Conservation (phyloP, 2,329 filamentous ascomycete species). For the Didymella lethalis region DNA sequence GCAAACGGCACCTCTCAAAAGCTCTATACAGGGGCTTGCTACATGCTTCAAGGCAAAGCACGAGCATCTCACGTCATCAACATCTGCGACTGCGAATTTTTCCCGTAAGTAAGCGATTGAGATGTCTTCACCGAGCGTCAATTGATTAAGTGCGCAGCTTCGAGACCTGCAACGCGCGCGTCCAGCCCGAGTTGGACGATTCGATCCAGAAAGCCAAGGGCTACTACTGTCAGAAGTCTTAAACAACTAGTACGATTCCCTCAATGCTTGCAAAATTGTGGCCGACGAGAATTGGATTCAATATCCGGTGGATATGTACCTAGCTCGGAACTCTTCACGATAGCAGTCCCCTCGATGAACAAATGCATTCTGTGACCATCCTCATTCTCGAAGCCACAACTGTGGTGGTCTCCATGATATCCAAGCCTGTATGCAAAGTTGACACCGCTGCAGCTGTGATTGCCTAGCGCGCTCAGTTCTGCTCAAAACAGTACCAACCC, state of each 20-base stretch:
- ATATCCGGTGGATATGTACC: background rate
- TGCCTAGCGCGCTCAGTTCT: background rate
- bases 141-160: background rate
- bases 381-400: background rate
- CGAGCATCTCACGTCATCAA: background rate
- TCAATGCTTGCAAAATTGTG: background rate
- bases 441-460: background rate
- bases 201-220: background rate
- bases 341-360: background rate
- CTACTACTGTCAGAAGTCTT: background rate
- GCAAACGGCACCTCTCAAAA: background rate
- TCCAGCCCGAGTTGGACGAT: background rate
- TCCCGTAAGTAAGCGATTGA: background rate
- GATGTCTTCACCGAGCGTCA: too few species aligned
- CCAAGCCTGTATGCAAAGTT: background rate
- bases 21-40: background rate
- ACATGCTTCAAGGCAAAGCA: background rate
- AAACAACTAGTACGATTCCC: too few species aligned
- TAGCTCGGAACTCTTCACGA: background rate
- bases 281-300: background rate
- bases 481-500: constrained; percentile 20
- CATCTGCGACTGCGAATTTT: background rate
- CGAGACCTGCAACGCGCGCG: background rate
- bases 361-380: background rate
- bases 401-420: background rate